Evolutionary conservation across 495 filamentous ascomycete genomes (phyloP).

Genomic region (Penicillium robsamsonii): DNA sequence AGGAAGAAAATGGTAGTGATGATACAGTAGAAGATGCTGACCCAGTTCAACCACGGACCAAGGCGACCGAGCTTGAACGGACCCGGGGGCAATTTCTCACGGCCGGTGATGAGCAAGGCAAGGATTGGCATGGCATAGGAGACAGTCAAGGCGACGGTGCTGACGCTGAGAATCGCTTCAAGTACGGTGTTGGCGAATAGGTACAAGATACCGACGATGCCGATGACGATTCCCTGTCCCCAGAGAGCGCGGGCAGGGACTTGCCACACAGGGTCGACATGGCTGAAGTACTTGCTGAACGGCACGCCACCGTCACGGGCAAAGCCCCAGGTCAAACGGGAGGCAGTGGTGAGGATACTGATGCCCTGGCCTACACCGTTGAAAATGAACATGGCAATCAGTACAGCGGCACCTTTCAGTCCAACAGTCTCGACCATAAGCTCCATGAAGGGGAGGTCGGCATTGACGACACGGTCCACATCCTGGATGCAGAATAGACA

Average conservation of each 20-base stretch:
- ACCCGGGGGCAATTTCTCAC: conserved; percentile 42
- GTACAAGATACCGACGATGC: conserved; percentile 44
- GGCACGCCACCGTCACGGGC: conserved; percentile 58
- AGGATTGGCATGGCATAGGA: conserved; percentile 49
- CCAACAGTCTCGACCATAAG: conserved; percentile 44
- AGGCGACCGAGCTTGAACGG: conserved; percentile 42
- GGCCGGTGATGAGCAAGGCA: conserved; percentile 40
- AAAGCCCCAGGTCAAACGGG: conserved; percentile 54
- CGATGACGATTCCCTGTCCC: conserved; percentile 43
- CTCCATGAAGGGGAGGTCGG: conserved; percentile 47
- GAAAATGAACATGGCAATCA: conserved; percentile 50
- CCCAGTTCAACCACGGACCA: conserved; percentile 40
- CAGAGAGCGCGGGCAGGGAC: conserved; percentile 46
- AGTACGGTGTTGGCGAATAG: conserved; percentile 49
- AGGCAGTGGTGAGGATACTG: conserved; percentile 49
- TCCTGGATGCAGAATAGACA: conserved; percentile 71
- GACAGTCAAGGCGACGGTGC: conserved; percentile 49
- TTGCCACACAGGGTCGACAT: conserved; percentile 44
- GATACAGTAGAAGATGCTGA: conserved; percentile 45
- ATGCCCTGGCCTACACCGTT: conserved; percentile 47
- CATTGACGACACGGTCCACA: conserved; percentile 54
- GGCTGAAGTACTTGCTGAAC: conserved; percentile 41
- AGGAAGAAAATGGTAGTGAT: conserved; percentile 51
- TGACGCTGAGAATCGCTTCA: conserved; percentile 49
- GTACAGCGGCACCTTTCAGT: conserved; percentile 33